Evolutionary conservation across 225 moss, liverwort and hornwort genomes (phyloP).

Genomic region (Neckera pumila): DNA sequence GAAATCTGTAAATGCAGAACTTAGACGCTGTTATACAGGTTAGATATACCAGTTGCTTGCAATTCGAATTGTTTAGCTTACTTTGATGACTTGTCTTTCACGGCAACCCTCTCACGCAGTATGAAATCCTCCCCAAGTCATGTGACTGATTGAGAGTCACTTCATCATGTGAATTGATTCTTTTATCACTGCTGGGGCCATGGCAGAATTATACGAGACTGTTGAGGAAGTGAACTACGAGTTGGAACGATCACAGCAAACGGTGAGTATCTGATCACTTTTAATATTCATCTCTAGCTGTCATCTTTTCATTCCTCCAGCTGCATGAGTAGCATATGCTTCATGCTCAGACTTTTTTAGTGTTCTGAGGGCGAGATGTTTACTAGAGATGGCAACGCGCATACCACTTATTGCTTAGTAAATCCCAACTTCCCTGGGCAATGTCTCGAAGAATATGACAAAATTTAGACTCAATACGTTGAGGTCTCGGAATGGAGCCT

Average conservation of each 20-base stretch:
- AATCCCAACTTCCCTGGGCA: neutral
- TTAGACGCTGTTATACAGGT: constrained; percentile 79
- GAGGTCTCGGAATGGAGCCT: neutral
- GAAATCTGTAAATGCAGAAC: constrained; percentile 64
- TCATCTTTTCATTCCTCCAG: neutral
- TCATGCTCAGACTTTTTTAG: neutral
- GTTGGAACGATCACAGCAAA: constrained; percentile 63
- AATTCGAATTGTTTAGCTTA: neutral
- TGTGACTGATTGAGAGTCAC: neutral
- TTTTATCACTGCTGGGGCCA: neutral
- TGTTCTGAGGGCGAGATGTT: neutral
- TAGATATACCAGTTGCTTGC: neutral
- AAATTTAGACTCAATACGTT: neutral
- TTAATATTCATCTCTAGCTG: neutral
- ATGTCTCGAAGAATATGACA: neutral
- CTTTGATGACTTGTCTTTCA: neutral
- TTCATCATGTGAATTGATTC: neutral
- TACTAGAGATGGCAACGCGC: neutral
- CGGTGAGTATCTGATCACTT: constrained; percentile 17
- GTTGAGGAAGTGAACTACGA: constrained; percentile 79
- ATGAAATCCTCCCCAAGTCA: neutral
- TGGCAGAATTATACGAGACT: constrained; percentile 52
- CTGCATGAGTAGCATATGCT: neutral
- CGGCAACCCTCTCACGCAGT: neutral
- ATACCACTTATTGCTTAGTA: neutral